These are phyloP conservation scores for Colletotrichum scovillei DNA, from an alignment of 2,329 filamentous ascomycete genomes.

Conservation along the genomic window DNA sequence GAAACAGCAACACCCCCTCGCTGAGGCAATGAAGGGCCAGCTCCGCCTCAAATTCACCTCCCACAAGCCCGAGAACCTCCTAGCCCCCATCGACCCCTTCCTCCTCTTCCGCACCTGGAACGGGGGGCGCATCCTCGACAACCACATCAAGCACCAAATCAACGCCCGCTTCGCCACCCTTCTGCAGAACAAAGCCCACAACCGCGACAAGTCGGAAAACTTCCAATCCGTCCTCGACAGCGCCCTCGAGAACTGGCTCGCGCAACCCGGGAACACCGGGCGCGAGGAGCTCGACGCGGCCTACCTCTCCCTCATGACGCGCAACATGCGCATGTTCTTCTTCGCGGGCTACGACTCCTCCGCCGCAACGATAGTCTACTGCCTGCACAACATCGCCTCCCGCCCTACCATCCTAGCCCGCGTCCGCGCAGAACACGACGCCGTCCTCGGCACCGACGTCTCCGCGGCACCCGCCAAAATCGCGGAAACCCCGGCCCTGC, in stretches of 20 bases:
- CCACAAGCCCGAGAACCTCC: conserved; percentile 36
- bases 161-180: conserved; percentile 39
- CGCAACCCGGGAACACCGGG: conserved; percentile 38
- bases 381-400: conserved; percentile 44
- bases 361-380: conserved; percentile 44
- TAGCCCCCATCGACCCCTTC: conserved; percentile 42
- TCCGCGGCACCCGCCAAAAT: conserved; percentile 7
- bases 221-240: conserved; percentile 45
- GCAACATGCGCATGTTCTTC: conserved; percentile 48
- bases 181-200: conserved; percentile 37
- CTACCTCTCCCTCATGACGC: conserved; percentile 43
- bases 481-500: conserved; percentile 51
- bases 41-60: conserved; percentile 33
- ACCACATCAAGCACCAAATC: conserved; percentile 42
- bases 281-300: conserved; percentile 37
- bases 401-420: conserved; percentile 43
- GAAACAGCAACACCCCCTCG: conserved; percentile 44
- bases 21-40: conserved; percentile 42
- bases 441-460: conserved; percentile 54
- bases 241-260: conserved; percentile 45
- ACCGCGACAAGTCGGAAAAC: conserved; percentile 25
- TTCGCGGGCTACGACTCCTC: conserved; percentile 55
- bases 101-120: conserved; percentile 43
- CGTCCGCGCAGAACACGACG: conserved; percentile 59
- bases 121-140: conserved; percentile 44